Conservation (phyloP, 768 basidiomycete genomes). For the Tricholoma matsutake region DNA sequence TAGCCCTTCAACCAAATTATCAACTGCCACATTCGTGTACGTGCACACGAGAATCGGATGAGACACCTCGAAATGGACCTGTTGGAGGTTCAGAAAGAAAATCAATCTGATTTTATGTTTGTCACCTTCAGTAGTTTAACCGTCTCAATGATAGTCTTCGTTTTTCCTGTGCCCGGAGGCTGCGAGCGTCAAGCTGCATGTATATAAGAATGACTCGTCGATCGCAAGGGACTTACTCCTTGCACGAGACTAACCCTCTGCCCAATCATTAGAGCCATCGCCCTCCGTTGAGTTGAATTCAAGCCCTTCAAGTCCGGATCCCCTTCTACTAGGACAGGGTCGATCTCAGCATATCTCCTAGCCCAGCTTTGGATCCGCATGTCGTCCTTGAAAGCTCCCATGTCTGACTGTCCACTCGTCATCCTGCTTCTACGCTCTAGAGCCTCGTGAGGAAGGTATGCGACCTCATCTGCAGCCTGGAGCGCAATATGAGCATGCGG, state of each 20-base stretch:
- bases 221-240: constrained; percentile 53
- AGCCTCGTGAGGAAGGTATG: constrained; percentile 34
- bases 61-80: constrained; percentile 78
- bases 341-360: constrained; percentile 51
- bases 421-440: constrained; percentile 32
- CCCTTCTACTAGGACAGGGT: constrained; percentile 69
- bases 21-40: constrained; percentile 91
- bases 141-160: constrained; percentile 86
- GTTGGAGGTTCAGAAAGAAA: constrained; percentile 6
- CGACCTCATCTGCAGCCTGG: constrained; percentile 37
- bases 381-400: constrained; percentile 65
- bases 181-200: constrained; percentile 20
- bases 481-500: constrained; percentile 31
- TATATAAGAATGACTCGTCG: constrained; percentile 1
- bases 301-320: constrained; percentile 67
- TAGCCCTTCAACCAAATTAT: constrained; percentile 83
- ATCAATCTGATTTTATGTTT: background rate
- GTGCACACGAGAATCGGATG: constrained; percentile 89
- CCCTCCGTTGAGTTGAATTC: constrained; percentile 75
- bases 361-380: constrained; percentile 83
- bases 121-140: constrained; percentile 73
- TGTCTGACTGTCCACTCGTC: constrained; percentile 12
- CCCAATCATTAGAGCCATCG: constrained; percentile 85
- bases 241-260: constrained; percentile 79
- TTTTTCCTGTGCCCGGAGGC: constrained; percentile 94